These are phyloP conservation scores for Trypanosoma rangeli DNA, from an alignment of 208 protist genomes.

Conservation along the genomic window DNA sequence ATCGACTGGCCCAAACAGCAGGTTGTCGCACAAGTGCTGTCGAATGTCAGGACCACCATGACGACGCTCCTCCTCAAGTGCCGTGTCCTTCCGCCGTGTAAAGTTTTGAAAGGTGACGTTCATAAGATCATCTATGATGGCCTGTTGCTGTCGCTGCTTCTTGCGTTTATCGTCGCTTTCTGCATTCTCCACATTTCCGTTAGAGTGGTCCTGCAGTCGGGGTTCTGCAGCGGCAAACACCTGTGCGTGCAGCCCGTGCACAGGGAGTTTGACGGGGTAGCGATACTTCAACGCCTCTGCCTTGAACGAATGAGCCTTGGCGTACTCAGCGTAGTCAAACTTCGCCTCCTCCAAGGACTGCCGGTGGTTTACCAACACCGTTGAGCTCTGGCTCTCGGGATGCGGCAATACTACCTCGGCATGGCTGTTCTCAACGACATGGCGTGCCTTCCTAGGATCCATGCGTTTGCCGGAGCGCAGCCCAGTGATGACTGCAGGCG, in stretches of 20 bases:
- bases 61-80: conserved; percentile 67
- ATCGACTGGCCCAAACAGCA: conserved; percentile 40
- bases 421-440: conserved; percentile 32
- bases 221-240: conserved; percentile 41
- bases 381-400: conserved; percentile 55
- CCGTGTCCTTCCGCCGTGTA: conserved; percentile 51
- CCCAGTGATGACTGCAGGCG: conserved; percentile 39
- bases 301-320: conserved; percentile 54
- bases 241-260: conserved; percentile 46
- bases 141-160: not conserved
- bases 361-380: conserved; percentile 49
- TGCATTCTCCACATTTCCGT: not conserved
- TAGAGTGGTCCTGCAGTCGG: conserved; percentile 2
- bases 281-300: conserved; percentile 63
- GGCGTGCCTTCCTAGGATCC: conserved; percentile 54
- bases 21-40: conserved; percentile 49
- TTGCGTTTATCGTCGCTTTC: not conserved
- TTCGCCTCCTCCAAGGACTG: conserved; percentile 29
- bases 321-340: conserved; percentile 63
- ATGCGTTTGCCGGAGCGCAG: conserved; percentile 66
- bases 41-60: conserved; percentile 63
- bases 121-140: conserved; percentile 58
- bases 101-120: conserved; percentile 61
- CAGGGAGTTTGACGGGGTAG: conserved; percentile 53
- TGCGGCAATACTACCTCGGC: not conserved